Conservation (phyloP, 345 rosid genomes). For the Eucalyptus sp. region DNA sequence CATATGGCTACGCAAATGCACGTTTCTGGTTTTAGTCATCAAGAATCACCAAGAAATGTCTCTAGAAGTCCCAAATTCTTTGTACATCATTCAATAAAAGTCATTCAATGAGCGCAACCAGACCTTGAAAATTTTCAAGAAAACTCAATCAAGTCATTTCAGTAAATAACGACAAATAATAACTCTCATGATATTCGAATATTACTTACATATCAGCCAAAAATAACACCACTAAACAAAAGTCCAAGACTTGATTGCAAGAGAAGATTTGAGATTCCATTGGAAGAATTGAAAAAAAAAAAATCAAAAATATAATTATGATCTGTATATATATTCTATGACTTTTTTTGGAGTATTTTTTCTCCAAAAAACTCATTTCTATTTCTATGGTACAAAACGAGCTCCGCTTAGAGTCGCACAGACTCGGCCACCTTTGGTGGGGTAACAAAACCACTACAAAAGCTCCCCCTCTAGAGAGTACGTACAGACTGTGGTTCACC, state of each 20-base stretch:
- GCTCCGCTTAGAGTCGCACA: not conserved
- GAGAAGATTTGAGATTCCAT: not conserved
- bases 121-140: not conserved
- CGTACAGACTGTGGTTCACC: constrained; percentile 5
- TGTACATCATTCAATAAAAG: not conserved
- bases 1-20: not conserved
- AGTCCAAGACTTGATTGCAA: not conserved
- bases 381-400: not conserved
- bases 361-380: not conserved
- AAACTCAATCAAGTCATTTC: not conserved
- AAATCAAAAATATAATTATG: not conserved
- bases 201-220: not conserved
- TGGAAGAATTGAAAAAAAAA: not conserved
- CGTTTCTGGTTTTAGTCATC: not conserved
- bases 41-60: not conserved
- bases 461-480: not conserved
- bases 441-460: constrained; percentile 17
- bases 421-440: constrained; percentile 4
- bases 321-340: not conserved
- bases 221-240: not conserved
- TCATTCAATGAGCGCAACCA: not conserved
- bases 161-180: not conserved
- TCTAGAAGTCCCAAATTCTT: not conserved
- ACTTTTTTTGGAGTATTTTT: not conserved
- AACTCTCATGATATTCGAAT: not conserved